These are phyloP conservation scores for Colletotrichum siamense DNA, from an alignment of 2,329 filamentous ascomycete genomes.

Conservation along the genomic window DNA sequence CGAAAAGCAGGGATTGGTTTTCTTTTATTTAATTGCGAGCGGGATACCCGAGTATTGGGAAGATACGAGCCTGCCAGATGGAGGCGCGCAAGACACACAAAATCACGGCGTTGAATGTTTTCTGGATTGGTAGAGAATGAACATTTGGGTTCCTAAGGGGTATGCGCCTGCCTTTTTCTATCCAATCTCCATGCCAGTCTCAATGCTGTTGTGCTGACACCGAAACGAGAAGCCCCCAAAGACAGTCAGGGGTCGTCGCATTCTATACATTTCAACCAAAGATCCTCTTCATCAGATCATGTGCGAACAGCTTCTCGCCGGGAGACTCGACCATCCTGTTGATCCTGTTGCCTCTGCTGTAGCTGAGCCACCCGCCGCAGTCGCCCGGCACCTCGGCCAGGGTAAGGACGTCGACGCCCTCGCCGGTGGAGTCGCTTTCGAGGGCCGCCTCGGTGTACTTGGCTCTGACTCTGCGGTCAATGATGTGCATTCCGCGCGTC, in stretches of 20 bases:
- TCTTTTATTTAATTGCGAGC: conserved; percentile 26
- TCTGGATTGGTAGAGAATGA: conserved; percentile 23
- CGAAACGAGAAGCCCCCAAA: conserved; percentile 35
- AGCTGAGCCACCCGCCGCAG: conserved; percentile 76
- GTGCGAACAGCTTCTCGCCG: conserved; percentile 70
- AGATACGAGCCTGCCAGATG: conserved; percentile 5
- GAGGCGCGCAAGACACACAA: background rate
- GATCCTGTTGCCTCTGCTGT: conserved; percentile 78
- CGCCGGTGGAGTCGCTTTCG: conserved; percentile 29
- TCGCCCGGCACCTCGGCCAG: conserved; percentile 70
- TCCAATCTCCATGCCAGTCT: background rate
- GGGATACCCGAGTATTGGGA: conserved; percentile 19
- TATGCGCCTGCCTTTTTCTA: conserved; percentile 22
- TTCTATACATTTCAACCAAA: conserved; percentile 51
- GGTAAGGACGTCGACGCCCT: conserved; percentile 40
- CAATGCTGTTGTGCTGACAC: conserved; percentile 8
- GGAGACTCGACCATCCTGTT: conserved; percentile 75
- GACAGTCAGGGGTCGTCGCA: conserved; percentile 9
- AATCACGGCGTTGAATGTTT: conserved; percentile 19
- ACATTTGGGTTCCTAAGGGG: conserved; percentile 21
- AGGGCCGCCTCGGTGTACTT: conserved; percentile 52
- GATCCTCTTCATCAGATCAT: conserved; percentile 68
- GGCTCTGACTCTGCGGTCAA: conserved; percentile 72
- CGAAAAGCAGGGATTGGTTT: background rate
- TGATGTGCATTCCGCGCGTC: conserved; percentile 89